Percentiles rank a stretch among this genome's conserved stretches.
Evolutionary conservation across 805 yeast genomes (phyloP).

Genomic region (Candida chilensis): DNA sequence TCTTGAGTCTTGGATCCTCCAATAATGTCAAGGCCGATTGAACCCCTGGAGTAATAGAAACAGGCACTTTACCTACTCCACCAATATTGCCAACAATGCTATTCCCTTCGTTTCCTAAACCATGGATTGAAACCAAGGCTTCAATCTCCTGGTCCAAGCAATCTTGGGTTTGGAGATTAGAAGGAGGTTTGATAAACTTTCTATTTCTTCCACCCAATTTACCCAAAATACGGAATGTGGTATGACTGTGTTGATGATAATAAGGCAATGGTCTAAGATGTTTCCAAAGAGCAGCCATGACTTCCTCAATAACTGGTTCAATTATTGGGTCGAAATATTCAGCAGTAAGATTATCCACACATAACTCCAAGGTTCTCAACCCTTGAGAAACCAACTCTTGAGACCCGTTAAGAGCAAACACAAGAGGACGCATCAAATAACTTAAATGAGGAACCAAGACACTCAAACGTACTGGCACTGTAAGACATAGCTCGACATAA

Average conservation of each 20-base stretch:
- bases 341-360: constrained; percentile 94
- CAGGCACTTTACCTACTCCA: constrained; percentile 45
- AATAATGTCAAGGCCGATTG: constrained; percentile 68
- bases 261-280: constrained; percentile 89
- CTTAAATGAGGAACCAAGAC: constrained; percentile 90
- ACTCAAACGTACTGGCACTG: constrained; percentile 91
- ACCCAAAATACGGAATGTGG: constrained; percentile 87
- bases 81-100: too few relatives aligned
- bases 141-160: constrained; percentile 57
- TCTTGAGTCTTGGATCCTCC: constrained; percentile 53
- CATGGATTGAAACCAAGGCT: constrained; percentile 65
- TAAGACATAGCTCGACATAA: constrained; percentile 88
- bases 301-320: constrained; percentile 92
- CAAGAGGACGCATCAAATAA: constrained; percentile 84
- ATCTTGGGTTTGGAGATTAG: constrained; percentile 47
- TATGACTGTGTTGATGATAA: constrained; percentile 91
- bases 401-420: constrained; percentile 80
- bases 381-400: constrained; percentile 95
- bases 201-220: constrained; percentile 95
- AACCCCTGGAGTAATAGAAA: constrained; percentile 79
- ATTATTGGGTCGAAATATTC: constrained; percentile 95
- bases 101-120: constrained; percentile 44
- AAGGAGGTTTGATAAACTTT: constrained; percentile 69
- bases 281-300: constrained; percentile 87
- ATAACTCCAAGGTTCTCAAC: constrained; percentile 83